phyloP scores from a whole-genome alignment of 495 filamentous ascomycete species.

The Hyaloscypha hepaticicola region DNA sequence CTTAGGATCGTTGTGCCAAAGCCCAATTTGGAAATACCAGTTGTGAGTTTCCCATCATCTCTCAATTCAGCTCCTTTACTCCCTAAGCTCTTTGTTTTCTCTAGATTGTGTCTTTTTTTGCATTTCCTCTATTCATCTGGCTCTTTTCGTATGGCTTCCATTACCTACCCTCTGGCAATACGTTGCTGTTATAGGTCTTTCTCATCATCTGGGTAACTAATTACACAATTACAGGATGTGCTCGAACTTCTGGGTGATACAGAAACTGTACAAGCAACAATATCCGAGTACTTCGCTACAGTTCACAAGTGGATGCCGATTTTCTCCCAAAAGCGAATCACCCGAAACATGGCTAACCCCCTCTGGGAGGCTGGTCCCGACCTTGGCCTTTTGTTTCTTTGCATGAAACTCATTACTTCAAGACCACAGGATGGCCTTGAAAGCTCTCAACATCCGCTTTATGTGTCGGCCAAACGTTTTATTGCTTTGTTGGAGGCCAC shows the following conservation, averaged over 20 bases:
- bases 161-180: too few relatives aligned
- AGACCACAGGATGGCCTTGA: slow-evolving; percentile 31
- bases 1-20: slow-evolving; percentile 33
- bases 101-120: not conserved
- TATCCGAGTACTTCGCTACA: slow-evolving; percentile 36
- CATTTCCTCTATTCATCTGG: too few relatives aligned
- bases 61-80: too few relatives aligned
- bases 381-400: slow-evolving; percentile 47
- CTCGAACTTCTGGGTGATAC: slow-evolving; percentile 35
- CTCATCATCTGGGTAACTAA: not conserved
- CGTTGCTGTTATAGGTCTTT: too few relatives aligned
- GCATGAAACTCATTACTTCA: slow-evolving; percentile 47
- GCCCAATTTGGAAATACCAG: slow-evolving; percentile 33
- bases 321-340: slow-evolving; percentile 47
- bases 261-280: slow-evolving; percentile 34
- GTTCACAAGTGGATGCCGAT: slow-evolving; percentile 51
- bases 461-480: slow-evolving; percentile 44
- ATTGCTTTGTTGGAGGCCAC: slow-evolving; percentile 37
- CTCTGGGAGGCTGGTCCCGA: slow-evolving; percentile 46
- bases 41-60: not conserved
- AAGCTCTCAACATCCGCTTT: slow-evolving; percentile 38
- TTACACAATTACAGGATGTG: slow-evolving; percentile 31
- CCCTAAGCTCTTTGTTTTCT: too few relatives aligned
- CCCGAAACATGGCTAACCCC: slow-evolving; percentile 35
- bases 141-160: too few relatives aligned